phyloP scores from a whole-genome alignment of 345 rosid species.

The Erodium maritimum region DNA sequence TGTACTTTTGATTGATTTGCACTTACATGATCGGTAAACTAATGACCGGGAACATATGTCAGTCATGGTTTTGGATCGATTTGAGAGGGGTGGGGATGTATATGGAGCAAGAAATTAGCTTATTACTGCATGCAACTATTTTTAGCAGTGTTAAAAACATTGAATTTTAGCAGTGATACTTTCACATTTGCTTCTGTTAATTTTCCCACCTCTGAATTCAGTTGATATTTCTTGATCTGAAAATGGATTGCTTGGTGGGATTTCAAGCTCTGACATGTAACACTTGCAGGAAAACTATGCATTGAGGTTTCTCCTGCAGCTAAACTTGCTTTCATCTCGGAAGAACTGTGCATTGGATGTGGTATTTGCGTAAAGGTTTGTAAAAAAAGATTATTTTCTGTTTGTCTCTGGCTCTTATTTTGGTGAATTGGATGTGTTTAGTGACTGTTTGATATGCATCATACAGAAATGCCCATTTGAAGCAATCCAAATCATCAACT shows the following conservation, averaged over 20 bases:
- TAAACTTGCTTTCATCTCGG: slow-evolving; percentile 87
- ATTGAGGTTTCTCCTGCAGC: slow-evolving; percentile 76
- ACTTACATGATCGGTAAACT: too few relatives aligned
- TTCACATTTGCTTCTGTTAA: too few relatives aligned
- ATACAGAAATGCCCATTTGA: slow-evolving; percentile 95
- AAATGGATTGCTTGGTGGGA: background rate
- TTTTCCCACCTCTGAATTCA: too few relatives aligned
- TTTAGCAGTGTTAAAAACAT: too few relatives aligned
- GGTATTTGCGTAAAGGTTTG: slow-evolving; percentile 96
- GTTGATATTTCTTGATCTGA: too few relatives aligned
- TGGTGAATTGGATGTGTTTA: background rate
- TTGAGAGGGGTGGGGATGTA: too few relatives aligned
- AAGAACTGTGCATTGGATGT: slow-evolving; percentile 96
- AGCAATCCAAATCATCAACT: slow-evolving; percentile 94
- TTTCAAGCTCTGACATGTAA: background rate
- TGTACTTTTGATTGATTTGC: too few relatives aligned
- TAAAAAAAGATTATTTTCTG: background rate
- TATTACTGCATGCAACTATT: too few relatives aligned
- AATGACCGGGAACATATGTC: too few relatives aligned
- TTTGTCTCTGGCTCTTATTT: background rate
- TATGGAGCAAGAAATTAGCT: too few relatives aligned
- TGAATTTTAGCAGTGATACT: too few relatives aligned
- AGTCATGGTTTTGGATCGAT: too few relatives aligned
- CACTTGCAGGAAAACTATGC: slow-evolving; percentile 66
- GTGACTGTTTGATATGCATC: slow-evolving; percentile 2